A percentile compares a stretch with the other conserved stretches of the same genome.
These are phyloP conservation scores for Pleurotus djamor DNA, from an alignment of 768 basidiomycete species.

Conservation along the genomic window DNA sequence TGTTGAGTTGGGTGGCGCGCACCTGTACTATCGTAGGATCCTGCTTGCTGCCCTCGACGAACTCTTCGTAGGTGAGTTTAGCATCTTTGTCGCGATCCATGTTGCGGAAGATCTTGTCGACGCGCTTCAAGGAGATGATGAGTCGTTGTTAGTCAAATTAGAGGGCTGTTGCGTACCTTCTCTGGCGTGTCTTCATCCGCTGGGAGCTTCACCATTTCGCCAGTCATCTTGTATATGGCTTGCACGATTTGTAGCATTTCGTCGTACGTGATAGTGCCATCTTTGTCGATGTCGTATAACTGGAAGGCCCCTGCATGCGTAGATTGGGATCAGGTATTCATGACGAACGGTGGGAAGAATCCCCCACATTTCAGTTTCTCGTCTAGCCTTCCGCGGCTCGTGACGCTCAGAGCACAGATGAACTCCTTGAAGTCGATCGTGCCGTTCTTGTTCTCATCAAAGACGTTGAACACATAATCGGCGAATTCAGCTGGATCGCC, in stretches of 20 bases:
- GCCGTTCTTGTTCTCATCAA: conserved; percentile 92
- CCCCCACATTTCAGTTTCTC: conserved; percentile 96
- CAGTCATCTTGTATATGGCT: conserved; percentile 99
- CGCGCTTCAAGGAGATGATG: conserved; percentile 56
- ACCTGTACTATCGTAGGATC: conserved; percentile 99
- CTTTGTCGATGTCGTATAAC: conserved; percentile 97
- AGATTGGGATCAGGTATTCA: conserved; percentile 10
- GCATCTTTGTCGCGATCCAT: conserved; percentile 98
- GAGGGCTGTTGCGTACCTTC: conserved; percentile 56
- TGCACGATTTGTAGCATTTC: conserved; percentile 99
- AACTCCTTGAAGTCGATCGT: conserved; percentile 99
- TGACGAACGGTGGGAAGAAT: conserved; percentile 13
- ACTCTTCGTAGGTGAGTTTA: conserved; percentile 92
- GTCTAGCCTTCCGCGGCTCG: conserved; percentile 88
- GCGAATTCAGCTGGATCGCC: conserved; percentile 97
- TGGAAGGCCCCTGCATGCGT: conserved; percentile 91
- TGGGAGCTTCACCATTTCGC: conserved; percentile 98
- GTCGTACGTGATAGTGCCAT: conserved; percentile 96
- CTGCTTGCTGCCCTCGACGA: conserved; percentile 97
- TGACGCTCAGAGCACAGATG: conserved; percentile 96
- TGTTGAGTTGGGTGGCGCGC: conserved; percentile 11
- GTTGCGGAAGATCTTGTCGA: conserved; percentile 97
- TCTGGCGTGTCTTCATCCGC: conserved; percentile 99
- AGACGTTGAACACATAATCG: conserved; percentile 98
- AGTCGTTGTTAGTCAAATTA: conserved; percentile 7